Percentiles rank a stretch among this genome's conserved stretches.
Conservation (phyloP, 129 eudicot genomes). For the Gnaphalium uliginosum region DNA sequence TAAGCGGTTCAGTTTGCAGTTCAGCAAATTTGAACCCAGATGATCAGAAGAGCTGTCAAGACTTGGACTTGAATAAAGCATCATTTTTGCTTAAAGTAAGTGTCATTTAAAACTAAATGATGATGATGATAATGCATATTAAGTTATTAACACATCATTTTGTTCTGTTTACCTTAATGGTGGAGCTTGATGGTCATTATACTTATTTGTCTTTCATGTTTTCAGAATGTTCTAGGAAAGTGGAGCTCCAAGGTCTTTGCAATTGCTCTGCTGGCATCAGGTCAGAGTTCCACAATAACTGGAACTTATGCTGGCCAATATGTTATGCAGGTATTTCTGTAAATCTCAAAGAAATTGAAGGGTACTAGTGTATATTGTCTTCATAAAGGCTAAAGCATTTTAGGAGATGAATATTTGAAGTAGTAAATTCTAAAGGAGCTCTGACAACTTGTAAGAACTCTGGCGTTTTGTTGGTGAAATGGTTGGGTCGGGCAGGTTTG, state of each 20-base stretch:
- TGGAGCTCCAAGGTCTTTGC: constrained; percentile 99
- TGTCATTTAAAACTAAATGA: constrained; percentile 2
- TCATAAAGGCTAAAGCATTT: background rate
- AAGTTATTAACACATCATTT: background rate
- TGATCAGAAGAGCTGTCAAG: constrained; percentile 67
- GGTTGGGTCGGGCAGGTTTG: background rate
- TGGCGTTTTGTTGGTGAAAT: background rate
- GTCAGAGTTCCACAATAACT: constrained; percentile 98
- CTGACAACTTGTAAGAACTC: background rate
- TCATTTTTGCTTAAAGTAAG: constrained; percentile 87
- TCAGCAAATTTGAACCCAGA: constrained; percentile 61
- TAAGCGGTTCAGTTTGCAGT: constrained; percentile 91
- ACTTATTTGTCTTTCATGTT: background rate
- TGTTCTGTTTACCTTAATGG: constrained; percentile 13
- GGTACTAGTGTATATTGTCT: background rate
- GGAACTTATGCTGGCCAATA: constrained; percentile 99
- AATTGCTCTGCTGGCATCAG: constrained; percentile 95
- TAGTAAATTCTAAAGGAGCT: background rate
- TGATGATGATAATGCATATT: background rate
- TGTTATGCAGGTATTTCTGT: constrained; percentile 80
- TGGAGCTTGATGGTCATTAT: constrained; percentile 2
- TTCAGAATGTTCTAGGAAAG: constrained; percentile 79
- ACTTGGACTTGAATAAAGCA: constrained; percentile 86
- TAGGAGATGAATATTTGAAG: background rate
- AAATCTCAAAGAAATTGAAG: background rate